Conservation (phyloP, 495 filamentous ascomycete species). For the Clavariopsis aquatica region DNA sequence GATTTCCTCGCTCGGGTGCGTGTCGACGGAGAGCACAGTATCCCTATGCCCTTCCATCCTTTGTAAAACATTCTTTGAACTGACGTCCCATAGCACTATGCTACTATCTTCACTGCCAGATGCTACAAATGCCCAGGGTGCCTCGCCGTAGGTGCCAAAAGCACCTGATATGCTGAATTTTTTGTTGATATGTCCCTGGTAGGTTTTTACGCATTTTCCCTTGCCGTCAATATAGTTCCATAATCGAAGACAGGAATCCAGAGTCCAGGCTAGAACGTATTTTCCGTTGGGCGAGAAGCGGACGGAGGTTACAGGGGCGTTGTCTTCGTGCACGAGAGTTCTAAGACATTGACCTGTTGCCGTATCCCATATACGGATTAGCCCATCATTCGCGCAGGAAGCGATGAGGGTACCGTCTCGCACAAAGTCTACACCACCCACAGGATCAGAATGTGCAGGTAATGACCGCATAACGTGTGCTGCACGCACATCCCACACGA, state of each 20-base stretch:
- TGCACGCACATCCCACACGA: conserved; percentile 91
- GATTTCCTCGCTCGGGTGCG: conserved; percentile 44
- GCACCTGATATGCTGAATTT: conserved; percentile 79
- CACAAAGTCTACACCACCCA: conserved; percentile 89
- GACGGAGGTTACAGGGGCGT: conserved; percentile 85
- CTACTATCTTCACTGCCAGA: conserved; percentile 85
- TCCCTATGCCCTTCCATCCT: conserved; percentile 68
- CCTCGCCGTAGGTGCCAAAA: conserved; percentile 65
- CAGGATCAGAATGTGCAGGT: conserved; percentile 92
- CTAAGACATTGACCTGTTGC: conserved; percentile 91
- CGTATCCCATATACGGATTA: conserved; percentile 95
- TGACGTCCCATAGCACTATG: conserved; percentile 87
- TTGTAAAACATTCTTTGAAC: conserved; percentile 79
- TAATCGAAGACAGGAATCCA: conserved; percentile 84
- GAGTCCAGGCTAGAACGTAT: conserved; percentile 85
- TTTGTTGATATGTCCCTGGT: conserved; percentile 86
- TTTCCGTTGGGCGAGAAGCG: conserved; percentile 92
- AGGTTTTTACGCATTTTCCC: conserved; percentile 89
- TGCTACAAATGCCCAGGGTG: conserved; percentile 62
- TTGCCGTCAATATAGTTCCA: conserved; percentile 93
- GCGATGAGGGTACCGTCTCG: conserved; percentile 88
- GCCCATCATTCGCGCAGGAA: conserved; percentile 83
- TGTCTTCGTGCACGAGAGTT: conserved; percentile 94
- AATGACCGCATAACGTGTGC: conserved; percentile 82
- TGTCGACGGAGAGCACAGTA: conserved; percentile 83